Evolutionary conservation across 306 rosid species (phyloP), one percentile per base, ranked within the genome.

Genomic region (Cucumis melo): DNA sequence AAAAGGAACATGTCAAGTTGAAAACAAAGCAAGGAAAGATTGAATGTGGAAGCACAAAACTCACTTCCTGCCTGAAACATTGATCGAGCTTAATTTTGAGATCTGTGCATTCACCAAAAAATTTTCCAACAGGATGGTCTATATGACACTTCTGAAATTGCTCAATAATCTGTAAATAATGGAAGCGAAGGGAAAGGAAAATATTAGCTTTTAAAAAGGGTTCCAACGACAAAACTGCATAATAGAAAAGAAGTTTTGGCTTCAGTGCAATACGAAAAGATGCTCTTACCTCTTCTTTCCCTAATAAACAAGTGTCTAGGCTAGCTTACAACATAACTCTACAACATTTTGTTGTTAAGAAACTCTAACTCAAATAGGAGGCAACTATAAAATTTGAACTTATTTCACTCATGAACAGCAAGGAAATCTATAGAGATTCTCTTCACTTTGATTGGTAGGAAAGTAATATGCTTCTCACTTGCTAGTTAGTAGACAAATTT

Each of bases 41-140:
- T 34, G 11, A 75, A 74, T 53, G 27, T 34, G 3, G 8, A 12
- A 21, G 57, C 23, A 17, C 58, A 77, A 73, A 60, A 63, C 91
- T 87, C 80, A 91, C 98, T 83, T 93, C 98, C 81, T 87, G 82
- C 79, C 97, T 86, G 76, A 93, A 93, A 80, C 98, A 93, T 48
- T 88, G 94, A 84, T 91, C 98, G 77, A 91, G 88, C 91, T 91
- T 90, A 76, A 91, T 86, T 81, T 93, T 93, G 76, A 93, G 84
- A 85, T 90, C 87, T 51, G 98, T 93, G 83, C 98, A 93, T 84
- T 91, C 86, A 68, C 97, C 98, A 38, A 88, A 87, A 81, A 93
- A 91, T 81, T 93, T 93, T 53, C 58, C 87, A 80, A 82, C 2
- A 34, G 97, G 97, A 82, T 93, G 96, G 63, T 91, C 97, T 2